Conservation (phyloP, 1,284 basidiomycete genomes). For the Ustilago loliicola region DNA sequence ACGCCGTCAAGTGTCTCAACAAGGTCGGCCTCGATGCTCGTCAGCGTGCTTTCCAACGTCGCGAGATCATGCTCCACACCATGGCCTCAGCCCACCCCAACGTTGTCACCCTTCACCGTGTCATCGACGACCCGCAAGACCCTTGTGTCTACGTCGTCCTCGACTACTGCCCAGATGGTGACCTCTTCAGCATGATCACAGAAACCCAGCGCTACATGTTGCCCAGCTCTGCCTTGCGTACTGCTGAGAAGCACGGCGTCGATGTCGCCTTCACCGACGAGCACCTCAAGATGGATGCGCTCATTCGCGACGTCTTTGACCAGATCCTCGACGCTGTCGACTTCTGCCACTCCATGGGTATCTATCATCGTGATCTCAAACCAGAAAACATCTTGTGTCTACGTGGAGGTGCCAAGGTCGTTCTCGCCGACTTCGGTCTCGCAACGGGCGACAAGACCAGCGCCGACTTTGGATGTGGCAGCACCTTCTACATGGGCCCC, state of each 20-base stretch:
- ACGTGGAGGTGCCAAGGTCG: conserved; percentile 80
- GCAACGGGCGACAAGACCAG: conserved; percentile 90
- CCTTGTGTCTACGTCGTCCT: conserved; percentile 77
- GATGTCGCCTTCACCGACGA: conserved; percentile 54
- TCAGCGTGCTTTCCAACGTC: conserved; percentile 83
- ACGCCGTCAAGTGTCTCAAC: conserved; percentile 88
- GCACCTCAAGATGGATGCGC: conserved; percentile 58
- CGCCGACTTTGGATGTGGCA: conserved; percentile 93
- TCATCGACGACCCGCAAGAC: conserved; percentile 78
- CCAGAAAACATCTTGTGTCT: conserved; percentile 96
- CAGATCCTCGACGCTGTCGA: conserved; percentile 90
- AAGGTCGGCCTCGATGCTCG: conserved; percentile 77
- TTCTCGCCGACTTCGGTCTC: conserved; percentile 95
- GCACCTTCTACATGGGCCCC: conserved; percentile 96
- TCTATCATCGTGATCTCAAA: conserved; percentile 97
- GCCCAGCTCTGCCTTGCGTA: conserved; percentile 29
- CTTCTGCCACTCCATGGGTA: conserved; percentile 79
- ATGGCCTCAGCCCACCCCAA: conserved; percentile 81
- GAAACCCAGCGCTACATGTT: conserved; percentile 78
- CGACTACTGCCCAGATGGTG: conserved; percentile 84
- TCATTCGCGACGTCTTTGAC: conserved; percentile 67
- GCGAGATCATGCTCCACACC: conserved; percentile 78
- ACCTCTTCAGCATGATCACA: conserved; percentile 85
- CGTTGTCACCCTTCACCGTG: conserved; percentile 89
- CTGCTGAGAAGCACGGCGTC: conserved; percentile 41